Base-by-base conservation (phyloP, 305 asterid species). In the Fraxinus paxiana region DNA sequence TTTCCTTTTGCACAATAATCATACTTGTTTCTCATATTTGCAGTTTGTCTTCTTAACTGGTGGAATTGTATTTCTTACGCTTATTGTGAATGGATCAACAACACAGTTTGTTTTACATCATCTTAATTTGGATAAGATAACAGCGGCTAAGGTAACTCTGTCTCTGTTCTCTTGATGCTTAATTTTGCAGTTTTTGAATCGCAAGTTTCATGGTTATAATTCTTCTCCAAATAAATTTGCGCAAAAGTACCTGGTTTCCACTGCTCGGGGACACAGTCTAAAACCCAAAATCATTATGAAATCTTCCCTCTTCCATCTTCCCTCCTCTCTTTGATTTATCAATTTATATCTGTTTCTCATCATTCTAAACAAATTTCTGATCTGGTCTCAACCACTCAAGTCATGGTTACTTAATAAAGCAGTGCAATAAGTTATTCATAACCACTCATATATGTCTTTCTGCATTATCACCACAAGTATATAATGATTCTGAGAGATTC, bases 31-130 rank as follows among this genome's bases (percentile, higher is more conserved):
- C 80, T 83, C 56, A 18, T 77, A 87, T 85, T 84, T 87, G 98
- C 99, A 96, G 99, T 96, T 96, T 77, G 93, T 96, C 76, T 96
- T 96, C 90, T 90, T 96, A 89, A 94, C 99, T 77, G 97, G 98
- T 82, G 98, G 99, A 79, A 91, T 93, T 35, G 99, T 96, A 71
- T 96, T 94, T 86, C 97, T 96, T 77, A 94, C 99, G 1, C 98
- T 96, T 82, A 90, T 94, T 51, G 91, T 96, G 83, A 96, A 96
- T 84, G 99, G 99, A 78, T 94, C 99, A 12, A 94, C 99, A 75
- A 93, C 99, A 24, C 98, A 96, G 86, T 94, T 96, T 83, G 78
- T 92, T 72, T 86, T 96, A 79, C 93, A 78, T 80, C 28, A 83
- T 78, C 92, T 96, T 67, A 84, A 90, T 74, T 90, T 96, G 98